A percentile compares a stretch with the other conserved stretches of the same genome.
Conservation (phyloP, 495 filamentous ascomycete species). For the Bryoglossum gracile region DNA sequence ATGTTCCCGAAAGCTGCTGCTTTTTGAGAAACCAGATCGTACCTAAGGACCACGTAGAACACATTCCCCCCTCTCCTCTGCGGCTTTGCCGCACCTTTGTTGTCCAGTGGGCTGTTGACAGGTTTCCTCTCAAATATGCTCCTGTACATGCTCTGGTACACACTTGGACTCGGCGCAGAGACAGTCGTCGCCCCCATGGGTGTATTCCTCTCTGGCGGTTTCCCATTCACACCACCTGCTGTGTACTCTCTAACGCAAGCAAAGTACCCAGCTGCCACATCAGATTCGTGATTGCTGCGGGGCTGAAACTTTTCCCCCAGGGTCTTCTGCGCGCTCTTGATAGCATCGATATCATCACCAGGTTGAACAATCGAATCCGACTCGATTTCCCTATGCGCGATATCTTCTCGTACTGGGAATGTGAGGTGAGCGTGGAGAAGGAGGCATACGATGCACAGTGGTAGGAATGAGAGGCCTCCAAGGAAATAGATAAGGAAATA, state of each 20-base stretch:
- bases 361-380: slow-evolving; percentile 37
- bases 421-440: slow-evolving; percentile 64
- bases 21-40: slow-evolving; percentile 7
- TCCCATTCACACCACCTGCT: slow-evolving; percentile 82
- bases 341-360: slow-evolving; percentile 40
- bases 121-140: slow-evolving; percentile 87
- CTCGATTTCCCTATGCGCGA: slow-evolving; percentile 6
- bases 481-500: slow-evolving; percentile 75
- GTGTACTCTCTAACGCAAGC: slow-evolving; percentile 90
- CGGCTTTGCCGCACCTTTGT: slow-evolving; percentile 46
- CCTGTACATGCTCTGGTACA: slow-evolving; percentile 96
- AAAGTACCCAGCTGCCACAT: slow-evolving; percentile 90
- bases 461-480: slow-evolving; percentile 87
- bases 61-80: slow-evolving; percentile 75
- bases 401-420: slow-evolving; percentile 45
- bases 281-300: slow-evolving; percentile 51
- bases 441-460: slow-evolving; percentile 57
- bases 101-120: slow-evolving; percentile 40
- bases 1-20: neutral
- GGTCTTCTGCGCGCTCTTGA: slow-evolving; percentile 35
- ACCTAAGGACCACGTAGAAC: slow-evolving; percentile 91
- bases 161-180: slow-evolving; percentile 73
- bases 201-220: slow-evolving; percentile 81
- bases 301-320: slow-evolving; percentile 46
- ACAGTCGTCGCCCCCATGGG: slow-evolving; percentile 62